Percentiles rank a stretch among this genome's conserved stretches.
phyloP scores from a whole-genome alignment of 108 stramenopile species.

The Nitzschia palea region DNA sequence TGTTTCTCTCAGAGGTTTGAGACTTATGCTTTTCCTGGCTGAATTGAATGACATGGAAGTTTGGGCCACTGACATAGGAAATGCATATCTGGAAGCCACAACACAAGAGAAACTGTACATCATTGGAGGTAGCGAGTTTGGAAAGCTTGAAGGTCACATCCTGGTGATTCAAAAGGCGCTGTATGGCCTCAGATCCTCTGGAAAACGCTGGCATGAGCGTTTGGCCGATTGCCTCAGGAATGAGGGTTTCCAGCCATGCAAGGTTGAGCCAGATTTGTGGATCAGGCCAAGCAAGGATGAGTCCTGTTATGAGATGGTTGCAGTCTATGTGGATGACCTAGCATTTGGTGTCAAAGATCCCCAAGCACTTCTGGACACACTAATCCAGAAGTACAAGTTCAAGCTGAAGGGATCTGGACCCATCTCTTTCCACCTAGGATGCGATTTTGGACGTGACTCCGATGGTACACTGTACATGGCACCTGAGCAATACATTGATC shows the following conservation, averaged over 20 bases:
- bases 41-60: conserved; percentile 22
- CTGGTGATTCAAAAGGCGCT: conserved; percentile 17
- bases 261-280: conserved; percentile 30
- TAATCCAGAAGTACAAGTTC: conserved; percentile 17
- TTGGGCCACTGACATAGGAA: conserved; percentile 27
- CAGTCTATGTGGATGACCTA: background rate
- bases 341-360: background rate
- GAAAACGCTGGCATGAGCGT: background rate
- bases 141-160: conserved; percentile 23
- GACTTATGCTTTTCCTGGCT: conserved; percentile 13
- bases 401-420: conserved; percentile 31
- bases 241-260: conserved; percentile 20
- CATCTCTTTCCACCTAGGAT: conserved; percentile 11
- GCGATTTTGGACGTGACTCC: background rate
- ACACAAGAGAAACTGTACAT: conserved; percentile 35
- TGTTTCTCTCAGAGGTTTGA: conserved; percentile 17
- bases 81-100: conserved; percentile 28
- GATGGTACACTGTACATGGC: conserved; percentile 12
- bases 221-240: conserved; percentile 20
- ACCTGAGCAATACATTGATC: conserved; percentile 22
- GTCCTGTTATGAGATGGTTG: conserved; percentile 22
- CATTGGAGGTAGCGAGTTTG: conserved; percentile 46
- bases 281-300: conserved; percentile 13
- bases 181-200: background rate
- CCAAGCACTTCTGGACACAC: background rate